Base-by-base conservation (phyloP, 352 stramenopile genomes). In the Chrysophaeum taylorii region DNA sequence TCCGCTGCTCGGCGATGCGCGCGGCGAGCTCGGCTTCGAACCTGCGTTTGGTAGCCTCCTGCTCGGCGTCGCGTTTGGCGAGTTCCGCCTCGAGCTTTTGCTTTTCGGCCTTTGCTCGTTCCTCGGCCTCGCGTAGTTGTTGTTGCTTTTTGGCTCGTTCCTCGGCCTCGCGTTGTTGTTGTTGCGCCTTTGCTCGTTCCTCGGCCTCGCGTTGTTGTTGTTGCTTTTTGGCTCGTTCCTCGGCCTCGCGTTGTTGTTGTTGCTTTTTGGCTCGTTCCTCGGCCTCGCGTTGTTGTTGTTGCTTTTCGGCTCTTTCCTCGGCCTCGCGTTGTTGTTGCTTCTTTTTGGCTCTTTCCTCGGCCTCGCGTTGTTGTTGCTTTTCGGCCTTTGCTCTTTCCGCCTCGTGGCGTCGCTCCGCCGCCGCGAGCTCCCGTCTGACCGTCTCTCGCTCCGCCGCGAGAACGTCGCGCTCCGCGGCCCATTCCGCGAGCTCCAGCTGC, bases 391-490 rank as follows among this genome's bases (percentile, higher is more conserved):
- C 15, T 69, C 68, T n/a, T 50, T 69, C 15, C 54, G 33, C 50
- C 29, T 39, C 41, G 41, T 41, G 23, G 69, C 23, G 53, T 70
- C 64, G 23, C 41, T 25, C 37, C 64, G 64, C 37, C 35, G 38
- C 25, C 48, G 18, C 48, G 18, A 60, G 5, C 25, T 60, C 48
- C 9, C 48, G 9, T 18, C 33, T 21, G 48, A 5, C 5, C 5
- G n/a, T 25, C 48, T 21, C 5, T 9, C 25, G 48, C 18, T n/a
- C 5, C 5, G 18, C 25, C 48, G n/a, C 48, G 5, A 60, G 21
- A 33, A 15, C 18, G 18, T 18, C 18, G 25, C 18, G 18, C 18
- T 60, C 18, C 48, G 18, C 48, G 48, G 48, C 48, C 5, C 25
- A 23, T 21, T 60, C 5, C 18, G 48, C 48, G 18, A 9, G 9